Base-by-base conservation (phyloP, 2,329 filamentous ascomycete genomes). In the Botrytis paeoniae region DNA sequence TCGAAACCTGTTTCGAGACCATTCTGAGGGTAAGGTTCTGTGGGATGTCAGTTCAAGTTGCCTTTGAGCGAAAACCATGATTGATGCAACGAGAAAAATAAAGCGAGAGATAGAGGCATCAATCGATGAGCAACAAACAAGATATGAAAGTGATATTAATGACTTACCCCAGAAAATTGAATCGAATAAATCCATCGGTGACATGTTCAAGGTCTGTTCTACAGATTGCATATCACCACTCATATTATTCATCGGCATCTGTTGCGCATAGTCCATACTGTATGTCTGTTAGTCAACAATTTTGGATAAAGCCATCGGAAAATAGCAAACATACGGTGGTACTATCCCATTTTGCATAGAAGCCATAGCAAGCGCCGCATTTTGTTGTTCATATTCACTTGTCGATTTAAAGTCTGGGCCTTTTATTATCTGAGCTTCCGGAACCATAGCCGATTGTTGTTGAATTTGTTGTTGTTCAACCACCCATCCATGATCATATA, bases 141-240 rank as follows among this genome's bases (percentile, higher is more conserved):
- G 32, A 61, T 2, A 20, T 16, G 12, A 59, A 41, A 32, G 6
- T 57, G n/a, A 20, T 6, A 32, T 69, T 1, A 43, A 69, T 43
- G 18, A 83, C 87, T 80, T 81, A 90, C 89, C 89, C 85, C 88
- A 90, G 82, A 90, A 91, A 63, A 91, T 91, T 6, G 88, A 90
- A 77, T 91, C 89, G 78, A 90, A 91, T 0, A 91, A 82, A 74
- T 91, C 89, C 88, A 91, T 89, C 0, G 89, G 89, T 54, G 89
- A 89, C 84, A 91, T 88, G 76, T 89, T 87, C 48, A 88, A 83
- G 4, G 86, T 83, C 25, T 87, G 87, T 74, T 90, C 89, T 18
- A 88, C 81, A 51, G 83, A 80, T 66, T 82, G 80, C 68, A 89
- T 81, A 63, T 85, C 85, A 10, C 79, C 85, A 10, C 79, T 66